Evolutionary conservation across 352 stramenopile genomes (phyloP).

Genomic region (Phytophthora europaea): DNA sequence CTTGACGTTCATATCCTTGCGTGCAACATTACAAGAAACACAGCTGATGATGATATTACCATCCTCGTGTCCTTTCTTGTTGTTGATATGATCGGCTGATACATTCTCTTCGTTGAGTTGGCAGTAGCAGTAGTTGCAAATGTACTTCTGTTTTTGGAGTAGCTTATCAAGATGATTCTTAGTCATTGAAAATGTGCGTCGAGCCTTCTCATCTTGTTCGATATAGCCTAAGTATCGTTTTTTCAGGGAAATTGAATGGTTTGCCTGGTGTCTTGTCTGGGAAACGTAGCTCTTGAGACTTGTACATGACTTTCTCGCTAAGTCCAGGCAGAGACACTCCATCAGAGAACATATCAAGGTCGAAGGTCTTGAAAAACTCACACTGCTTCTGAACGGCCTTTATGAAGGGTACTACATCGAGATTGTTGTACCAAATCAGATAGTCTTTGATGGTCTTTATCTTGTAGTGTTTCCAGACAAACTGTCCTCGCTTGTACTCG

Average conservation of each 20-base stretch:
- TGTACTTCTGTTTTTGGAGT: background rate
- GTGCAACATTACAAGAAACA: too few species aligned
- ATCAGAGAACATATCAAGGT: constrained; percentile 43
- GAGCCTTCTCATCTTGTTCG: background rate
- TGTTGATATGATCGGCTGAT: too few species aligned
- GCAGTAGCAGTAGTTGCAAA: background rate
- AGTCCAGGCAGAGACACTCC: constrained; percentile 31
- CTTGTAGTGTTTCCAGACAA: constrained; percentile 42
- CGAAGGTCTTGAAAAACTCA: constrained; percentile 29
- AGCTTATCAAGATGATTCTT: background rate
- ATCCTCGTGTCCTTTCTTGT: too few species aligned
- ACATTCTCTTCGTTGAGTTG: background rate
- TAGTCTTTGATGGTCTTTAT: constrained; percentile 53
- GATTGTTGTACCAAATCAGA: constrained; percentile 41
- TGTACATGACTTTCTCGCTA: constrained; percentile 41
- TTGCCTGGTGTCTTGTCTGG: constrained; percentile 1
- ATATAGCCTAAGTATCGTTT: background rate
- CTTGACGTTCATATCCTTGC: too few species aligned
- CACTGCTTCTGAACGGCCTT: constrained; percentile 24
- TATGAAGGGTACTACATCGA: constrained; percentile 14
- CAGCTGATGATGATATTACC: too few species aligned
- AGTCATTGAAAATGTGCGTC: background rate
- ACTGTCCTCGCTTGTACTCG: constrained; percentile 42
- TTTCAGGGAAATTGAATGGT: background rate
- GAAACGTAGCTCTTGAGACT: constrained; percentile 23